Evolutionary conservation across 768 basidiomycete genomes (phyloP), one percentile per base, ranked within the genome.

Genomic region (Auriculariales sp.): DNA sequence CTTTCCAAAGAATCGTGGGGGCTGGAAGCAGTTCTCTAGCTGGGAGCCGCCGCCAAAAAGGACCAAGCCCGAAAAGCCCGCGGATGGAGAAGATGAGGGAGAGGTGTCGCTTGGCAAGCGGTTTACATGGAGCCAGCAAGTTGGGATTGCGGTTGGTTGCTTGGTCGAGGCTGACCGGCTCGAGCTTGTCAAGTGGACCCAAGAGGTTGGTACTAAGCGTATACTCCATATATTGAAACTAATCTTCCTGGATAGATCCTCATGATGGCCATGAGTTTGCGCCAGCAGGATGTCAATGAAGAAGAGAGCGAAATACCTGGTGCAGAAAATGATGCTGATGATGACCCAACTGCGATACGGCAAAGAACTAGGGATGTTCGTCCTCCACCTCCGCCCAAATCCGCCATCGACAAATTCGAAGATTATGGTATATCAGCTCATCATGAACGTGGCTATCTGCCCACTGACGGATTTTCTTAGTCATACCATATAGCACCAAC

Each of bases 101-200:
- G 91, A 93, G 47, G 75, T 94, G 27, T 71, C 77, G 52, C 78
- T 94, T 54, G 85, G 86, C 71, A 88, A 87, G 57, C 89, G 88
- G 4, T 83, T 88, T 64, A 78, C 83, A 14, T 85, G 83, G 80
- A 89, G 80, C 56, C 83, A 97, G 58, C 81, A 97, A 62, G 70
- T 98, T 44, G 93, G 86, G 2, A 88, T 97, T 55, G 80, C 80
- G 3, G 74, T 95, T 52, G 78, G 78, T 33, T 73, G 76, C 42
- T 72, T 97, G 11, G 68, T 81, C 7, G 82, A 89, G 46, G 72
- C 72, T 14, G 81, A 73, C 7, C 70, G 83, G 57, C 64, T 66
- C 49, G 71, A 72, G 28, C 68, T 90, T 33, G 74, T 94, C 25
- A 75, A 80, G 50, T 92, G 90, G 86, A 73, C 80, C 44, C 81